Percentiles rank a stretch among this genome's conserved stretches.
These are phyloP conservation scores for Scortechinia acanthostroma DNA, from an alignment of 2,329 filamentous ascomycete species.

Conservation along the genomic window DNA sequence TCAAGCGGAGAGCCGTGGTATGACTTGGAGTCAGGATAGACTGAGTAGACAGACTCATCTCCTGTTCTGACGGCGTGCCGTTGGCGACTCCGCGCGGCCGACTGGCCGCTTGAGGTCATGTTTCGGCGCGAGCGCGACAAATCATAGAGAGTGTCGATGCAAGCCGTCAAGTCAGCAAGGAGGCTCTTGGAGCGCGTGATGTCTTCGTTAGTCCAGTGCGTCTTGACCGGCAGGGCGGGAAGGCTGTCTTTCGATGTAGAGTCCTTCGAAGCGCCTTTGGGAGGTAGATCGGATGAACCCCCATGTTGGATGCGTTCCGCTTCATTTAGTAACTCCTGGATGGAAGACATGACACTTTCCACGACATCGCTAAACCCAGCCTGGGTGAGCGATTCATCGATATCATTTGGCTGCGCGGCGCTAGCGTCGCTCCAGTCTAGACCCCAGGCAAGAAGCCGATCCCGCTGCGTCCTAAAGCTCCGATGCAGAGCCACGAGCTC, in stretches of 20 bases:
- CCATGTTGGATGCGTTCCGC: slow-evolving; percentile 44
- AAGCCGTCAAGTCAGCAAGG: slow-evolving; percentile 50
- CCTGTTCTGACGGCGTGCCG: no score
- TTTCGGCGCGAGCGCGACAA: slow-evolving; percentile 46
- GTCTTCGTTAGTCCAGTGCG: slow-evolving; percentile 36
- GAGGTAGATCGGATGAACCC: slow-evolving; percentile 24
- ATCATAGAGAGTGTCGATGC: slow-evolving; percentile 59
- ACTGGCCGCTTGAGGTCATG: slow-evolving; percentile 26
- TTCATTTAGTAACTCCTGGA: slow-evolving; percentile 54
- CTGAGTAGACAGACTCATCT: no score
- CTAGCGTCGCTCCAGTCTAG: slow-evolving; percentile 59
- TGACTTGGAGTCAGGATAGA: background rate
- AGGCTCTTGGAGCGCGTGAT: slow-evolving; percentile 46
- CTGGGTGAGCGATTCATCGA: slow-evolving; percentile 53
- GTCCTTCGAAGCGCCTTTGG: slow-evolving; percentile 17
- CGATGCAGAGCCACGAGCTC: slow-evolving; percentile 47
- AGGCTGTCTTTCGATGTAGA: slow-evolving; percentile 14
- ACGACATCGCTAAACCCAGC: slow-evolving; percentile 58
- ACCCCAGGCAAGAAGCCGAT: slow-evolving; percentile 57
- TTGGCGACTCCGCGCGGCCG: slow-evolving; percentile 7
- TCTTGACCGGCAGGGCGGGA: slow-evolving; percentile 21
- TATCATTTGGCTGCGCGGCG: slow-evolving; percentile 44
- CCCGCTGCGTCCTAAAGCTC: slow-evolving; percentile 56
- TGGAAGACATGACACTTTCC: slow-evolving; percentile 55
- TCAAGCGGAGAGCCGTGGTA: background rate